Conservation (phyloP, 148 eudicot genomes). For the Chenopodium formosanum region DNA sequence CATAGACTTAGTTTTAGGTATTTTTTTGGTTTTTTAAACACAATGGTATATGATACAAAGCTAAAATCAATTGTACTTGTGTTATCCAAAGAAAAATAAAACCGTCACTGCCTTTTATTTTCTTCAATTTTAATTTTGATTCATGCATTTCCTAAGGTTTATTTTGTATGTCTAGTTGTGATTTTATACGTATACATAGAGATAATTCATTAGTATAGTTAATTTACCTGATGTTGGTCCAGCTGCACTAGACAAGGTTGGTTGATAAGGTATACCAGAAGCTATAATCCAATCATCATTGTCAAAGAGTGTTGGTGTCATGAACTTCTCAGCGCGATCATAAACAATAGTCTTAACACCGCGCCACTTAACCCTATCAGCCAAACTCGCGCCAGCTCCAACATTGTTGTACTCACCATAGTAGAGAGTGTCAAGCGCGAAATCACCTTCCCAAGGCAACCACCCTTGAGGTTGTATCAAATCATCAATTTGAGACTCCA, state of each 20-base stretch:
- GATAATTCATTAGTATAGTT: no score
- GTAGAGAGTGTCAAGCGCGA: conserved; percentile 45
- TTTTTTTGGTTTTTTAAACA: no score
- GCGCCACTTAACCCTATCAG: conserved; percentile 46
- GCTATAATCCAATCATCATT: conserved; percentile 35
- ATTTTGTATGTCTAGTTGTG: no score
- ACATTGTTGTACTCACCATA: conserved; percentile 56
- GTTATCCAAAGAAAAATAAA: no score
- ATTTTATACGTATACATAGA: no score
- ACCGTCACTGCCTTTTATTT: no score
- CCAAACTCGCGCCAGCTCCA: conserved; percentile 44
- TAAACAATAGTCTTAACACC: conserved; percentile 29
- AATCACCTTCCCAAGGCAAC: conserved; percentile 51
- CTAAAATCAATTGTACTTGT: no score
- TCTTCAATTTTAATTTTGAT: no score
- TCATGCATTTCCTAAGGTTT: no score
- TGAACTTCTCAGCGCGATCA: conserved; percentile 30
- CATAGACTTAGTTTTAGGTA: no score
- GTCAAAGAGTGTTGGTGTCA: conserved; percentile 25
- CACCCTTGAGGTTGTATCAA: conserved; percentile 57
- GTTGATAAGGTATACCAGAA: conserved; percentile 39
- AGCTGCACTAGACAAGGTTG: conserved; percentile 20
- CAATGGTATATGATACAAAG: no score
- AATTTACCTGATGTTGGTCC: conserved; percentile 6
- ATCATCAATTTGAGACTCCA: conserved; percentile 59